These are phyloP conservation scores for Pseudogymnoascus sp. DNA, from an alignment of 2,329 filamentous ascomycete genomes.

Conservation along the genomic window DNA sequence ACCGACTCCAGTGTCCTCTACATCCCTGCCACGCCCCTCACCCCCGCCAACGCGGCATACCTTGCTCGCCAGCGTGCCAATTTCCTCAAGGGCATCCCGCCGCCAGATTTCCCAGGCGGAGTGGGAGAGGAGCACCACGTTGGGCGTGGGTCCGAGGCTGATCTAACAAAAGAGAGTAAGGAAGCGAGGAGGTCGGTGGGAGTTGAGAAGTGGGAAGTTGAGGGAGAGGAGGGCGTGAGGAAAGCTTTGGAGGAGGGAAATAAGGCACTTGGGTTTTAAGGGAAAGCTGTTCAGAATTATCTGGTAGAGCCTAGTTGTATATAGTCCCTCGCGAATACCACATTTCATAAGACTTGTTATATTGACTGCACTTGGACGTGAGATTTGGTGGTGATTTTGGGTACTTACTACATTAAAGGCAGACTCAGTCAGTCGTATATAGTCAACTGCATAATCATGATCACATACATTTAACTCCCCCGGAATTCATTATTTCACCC, in stretches of 20 bases:
- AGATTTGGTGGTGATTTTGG: too few relatives aligned
- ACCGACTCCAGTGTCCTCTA: slow-evolving; percentile 79
- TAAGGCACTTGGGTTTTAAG: background rate
- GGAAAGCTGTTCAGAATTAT: background rate
- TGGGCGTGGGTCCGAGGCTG: slow-evolving; percentile 30
- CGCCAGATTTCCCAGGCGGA: slow-evolving; percentile 64
- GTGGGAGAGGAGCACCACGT: slow-evolving; percentile 53
- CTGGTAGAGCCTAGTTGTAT: background rate
- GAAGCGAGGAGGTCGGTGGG: background rate
- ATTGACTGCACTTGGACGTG: background rate
- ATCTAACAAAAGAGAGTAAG: background rate
- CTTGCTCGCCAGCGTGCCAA: slow-evolving; percentile 60
- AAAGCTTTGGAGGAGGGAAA: background rate
- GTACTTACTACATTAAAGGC: background rate
- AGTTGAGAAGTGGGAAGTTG: background rate
- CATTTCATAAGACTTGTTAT: background rate
- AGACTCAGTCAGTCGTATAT: background rate
- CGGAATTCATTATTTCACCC: background rate
- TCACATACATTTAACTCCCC: background rate
- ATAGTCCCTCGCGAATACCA: background rate
- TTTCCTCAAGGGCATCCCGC: slow-evolving; percentile 59
- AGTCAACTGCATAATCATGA: background rate
- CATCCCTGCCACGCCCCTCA: slow-evolving; percentile 78
- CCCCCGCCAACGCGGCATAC: slow-evolving; percentile 64
- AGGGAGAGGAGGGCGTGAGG: background rate